These are phyloP conservation scores for Chalciporus piperatus DNA, from an alignment of 768 basidiomycete species.

Conservation along the genomic window DNA sequence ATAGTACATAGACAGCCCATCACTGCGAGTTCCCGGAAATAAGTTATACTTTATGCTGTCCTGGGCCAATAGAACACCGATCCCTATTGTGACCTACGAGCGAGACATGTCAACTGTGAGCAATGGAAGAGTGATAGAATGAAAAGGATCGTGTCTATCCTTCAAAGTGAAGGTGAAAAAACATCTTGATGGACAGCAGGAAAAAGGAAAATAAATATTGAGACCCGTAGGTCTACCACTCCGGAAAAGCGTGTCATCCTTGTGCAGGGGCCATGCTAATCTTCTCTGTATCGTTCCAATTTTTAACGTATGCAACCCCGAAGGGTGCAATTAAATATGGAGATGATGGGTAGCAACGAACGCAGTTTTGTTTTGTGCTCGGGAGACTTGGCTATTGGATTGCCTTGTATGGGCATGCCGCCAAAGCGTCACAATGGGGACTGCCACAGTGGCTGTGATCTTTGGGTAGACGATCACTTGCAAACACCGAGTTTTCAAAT, in stretches of 20 bases:
- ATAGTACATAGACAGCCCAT: constrained; percentile 34
- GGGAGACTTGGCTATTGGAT: not conserved
- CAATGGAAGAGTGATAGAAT: no score
- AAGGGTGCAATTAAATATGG: constrained; percentile 59
- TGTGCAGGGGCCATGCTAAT: constrained; percentile 99
- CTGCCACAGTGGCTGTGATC: no score
- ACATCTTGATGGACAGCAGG: no score
- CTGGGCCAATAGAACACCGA: no score
- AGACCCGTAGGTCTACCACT: constrained; percentile 66
- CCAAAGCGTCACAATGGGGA: no score
- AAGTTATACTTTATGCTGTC: not conserved
- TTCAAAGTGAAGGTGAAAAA: no score
- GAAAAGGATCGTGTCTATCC: no score
- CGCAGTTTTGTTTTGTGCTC: not conserved
- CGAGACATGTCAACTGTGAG: no score
- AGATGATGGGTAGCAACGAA: not conserved
- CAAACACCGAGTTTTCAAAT: constrained; percentile 24
- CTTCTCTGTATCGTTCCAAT: constrained; percentile 99
- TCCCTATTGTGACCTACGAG: no score
- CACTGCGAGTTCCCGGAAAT: not conserved
- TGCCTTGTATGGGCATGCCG: not conserved
- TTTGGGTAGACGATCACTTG: no score
- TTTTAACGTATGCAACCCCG: constrained; percentile 91
- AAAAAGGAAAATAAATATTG: constrained; percentile 36
- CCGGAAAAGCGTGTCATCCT: constrained; percentile 99